A percentile compares a stretch with the other conserved stretches of the same genome.
phyloP scores from a whole-genome alignment of 73 alveolate genomes.

The Paramecium bursaria region DNA sequence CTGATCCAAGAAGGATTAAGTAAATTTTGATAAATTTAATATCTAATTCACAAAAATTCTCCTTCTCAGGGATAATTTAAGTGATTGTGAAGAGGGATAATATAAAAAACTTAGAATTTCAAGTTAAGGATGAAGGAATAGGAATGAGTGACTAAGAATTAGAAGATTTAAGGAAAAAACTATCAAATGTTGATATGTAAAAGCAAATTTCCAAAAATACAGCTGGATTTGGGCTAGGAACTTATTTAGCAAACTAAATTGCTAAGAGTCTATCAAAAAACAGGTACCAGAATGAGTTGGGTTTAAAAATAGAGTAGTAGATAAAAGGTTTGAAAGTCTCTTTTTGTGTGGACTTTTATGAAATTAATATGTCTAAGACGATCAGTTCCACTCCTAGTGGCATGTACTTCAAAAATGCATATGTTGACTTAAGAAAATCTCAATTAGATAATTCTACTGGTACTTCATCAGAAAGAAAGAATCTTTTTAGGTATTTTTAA shows the following conservation, averaged over 20 bases:
- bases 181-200: not conserved
- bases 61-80: slow-evolving; percentile 54
- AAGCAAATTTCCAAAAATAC: slow-evolving; percentile 33
- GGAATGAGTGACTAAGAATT: slow-evolving; percentile 45
- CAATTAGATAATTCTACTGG: not conserved
- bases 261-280: not conserved
- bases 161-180: not conserved
- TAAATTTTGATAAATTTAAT: slow-evolving; percentile 59
- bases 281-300: slow-evolving; percentile 43
- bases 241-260: slow-evolving; percentile 5
- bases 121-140: slow-evolving; percentile 63
- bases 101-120: not conserved
- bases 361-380: too few relatives aligned
- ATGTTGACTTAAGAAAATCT: not conserved
- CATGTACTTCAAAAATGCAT: not conserved
- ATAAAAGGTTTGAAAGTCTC: too few relatives aligned
- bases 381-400: too few relatives aligned
- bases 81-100: slow-evolving; percentile 1
- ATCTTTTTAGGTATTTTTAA: too few relatives aligned
- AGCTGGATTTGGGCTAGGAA: slow-evolving; percentile 56
- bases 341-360: too few relatives aligned
- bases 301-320: not conserved
- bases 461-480: too few relatives aligned
- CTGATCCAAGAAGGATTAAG: slow-evolving; percentile 62
- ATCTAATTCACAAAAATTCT: slow-evolving; percentile 52